phyloP scores from a whole-genome alignment of 768 basidiomycete species.

The Panaeolus papilionaceus region DNA sequence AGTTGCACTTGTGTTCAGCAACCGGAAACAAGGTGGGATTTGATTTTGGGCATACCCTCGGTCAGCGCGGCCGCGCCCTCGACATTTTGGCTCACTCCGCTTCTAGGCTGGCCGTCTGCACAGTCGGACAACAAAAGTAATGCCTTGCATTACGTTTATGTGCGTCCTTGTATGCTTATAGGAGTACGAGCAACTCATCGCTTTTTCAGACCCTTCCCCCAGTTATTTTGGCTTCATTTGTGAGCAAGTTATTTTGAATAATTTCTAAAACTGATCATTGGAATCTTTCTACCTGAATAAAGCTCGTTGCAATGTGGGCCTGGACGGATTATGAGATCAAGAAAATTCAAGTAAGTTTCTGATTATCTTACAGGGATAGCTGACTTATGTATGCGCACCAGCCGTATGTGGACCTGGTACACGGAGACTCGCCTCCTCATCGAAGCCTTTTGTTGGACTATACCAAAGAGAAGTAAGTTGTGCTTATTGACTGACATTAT shows the following conservation, averaged over 20 bases:
- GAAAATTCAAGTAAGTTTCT: slow-evolving; percentile 52
- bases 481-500: slow-evolving; percentile 6
- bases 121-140: slow-evolving; percentile 38
- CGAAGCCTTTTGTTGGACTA: slow-evolving; percentile 62
- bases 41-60: not conserved
- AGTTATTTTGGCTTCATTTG: slow-evolving; percentile 53
- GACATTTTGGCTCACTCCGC: not conserved
- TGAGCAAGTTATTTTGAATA: slow-evolving; percentile 24
- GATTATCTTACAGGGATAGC: not conserved
- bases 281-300: slow-evolving; percentile 2
- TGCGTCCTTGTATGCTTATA: slow-evolving; percentile 32
- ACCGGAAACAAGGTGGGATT: slow-evolving; percentile 48
- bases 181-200: not conserved
- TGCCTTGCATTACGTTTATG: slow-evolving; percentile 60
- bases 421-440: slow-evolving; percentile 58
- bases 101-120: slow-evolving; percentile 51
- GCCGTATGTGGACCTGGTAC: slow-evolving; percentile 65
- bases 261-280: slow-evolving; percentile 14
- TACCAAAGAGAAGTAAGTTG: slow-evolving; percentile 52
- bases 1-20: slow-evolving; percentile 51
- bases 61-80: not conserved
- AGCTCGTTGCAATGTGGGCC: slow-evolving; percentile 57
- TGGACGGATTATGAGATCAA: slow-evolving; percentile 67
- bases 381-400: slow-evolving; percentile 25
- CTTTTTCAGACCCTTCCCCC: slow-evolving; percentile 54